These are phyloP conservation scores for Phytopythium sindhum DNA, from an alignment of 352 stramenopile genomes.

Conservation along the genomic window DNA sequence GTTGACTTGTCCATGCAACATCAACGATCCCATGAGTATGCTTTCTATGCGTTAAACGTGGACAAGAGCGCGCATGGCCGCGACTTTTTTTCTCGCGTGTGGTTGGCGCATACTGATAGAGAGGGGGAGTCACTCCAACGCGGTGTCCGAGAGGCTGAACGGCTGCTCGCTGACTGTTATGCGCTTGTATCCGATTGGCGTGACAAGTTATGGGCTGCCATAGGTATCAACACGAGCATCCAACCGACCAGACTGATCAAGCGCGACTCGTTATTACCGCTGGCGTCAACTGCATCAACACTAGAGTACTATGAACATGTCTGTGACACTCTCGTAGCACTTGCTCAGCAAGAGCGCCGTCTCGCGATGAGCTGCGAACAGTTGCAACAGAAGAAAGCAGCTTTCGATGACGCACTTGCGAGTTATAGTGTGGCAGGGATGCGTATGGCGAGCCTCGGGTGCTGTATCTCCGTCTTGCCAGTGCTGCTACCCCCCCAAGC, in stretches of 20 bases:
- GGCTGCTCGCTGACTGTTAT: neutral
- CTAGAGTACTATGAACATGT: constrained; percentile 7
- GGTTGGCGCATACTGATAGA: constrained; percentile 8
- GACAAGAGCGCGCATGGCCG: constrained; percentile 2
- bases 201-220: constrained; percentile 9
- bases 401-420: neutral
- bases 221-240: neutral
- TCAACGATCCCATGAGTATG: constrained; percentile 15
- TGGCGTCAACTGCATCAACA: neutral
- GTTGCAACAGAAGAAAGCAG: neutral
- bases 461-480: constrained; percentile 18
- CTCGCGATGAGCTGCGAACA: constrained; percentile 7
- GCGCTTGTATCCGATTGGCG: neutral
- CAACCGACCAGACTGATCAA: neutral
- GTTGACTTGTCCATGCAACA: constrained; percentile 16
- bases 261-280: neutral
- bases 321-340: neutral
- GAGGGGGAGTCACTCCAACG: constrained; percentile 7
- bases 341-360: constrained; percentile 5
- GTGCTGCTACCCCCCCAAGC: constrained; percentile 10
- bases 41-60: constrained; percentile 19
- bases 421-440: neutral
- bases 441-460: constrained; percentile 14
- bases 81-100: constrained; percentile 23
- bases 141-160: constrained; percentile 14